phyloP scores from a whole-genome alignment of 768 basidiomycete genomes.

The Leccinum disarticulatum region DNA sequence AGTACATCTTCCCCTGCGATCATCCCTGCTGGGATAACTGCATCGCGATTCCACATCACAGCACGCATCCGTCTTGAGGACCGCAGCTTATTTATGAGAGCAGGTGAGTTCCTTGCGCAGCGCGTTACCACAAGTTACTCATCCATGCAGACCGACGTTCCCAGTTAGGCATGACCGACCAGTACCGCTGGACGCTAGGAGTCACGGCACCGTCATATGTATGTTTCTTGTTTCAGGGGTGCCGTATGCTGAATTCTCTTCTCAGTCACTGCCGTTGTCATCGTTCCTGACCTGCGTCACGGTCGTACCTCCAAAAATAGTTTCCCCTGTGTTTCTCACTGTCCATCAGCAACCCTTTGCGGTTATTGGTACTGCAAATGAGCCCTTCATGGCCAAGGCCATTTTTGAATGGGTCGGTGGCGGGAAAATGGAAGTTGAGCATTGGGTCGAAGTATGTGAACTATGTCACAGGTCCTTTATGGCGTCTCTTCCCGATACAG shows the following conservation, averaged over 20 bases:
- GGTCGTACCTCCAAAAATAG: constrained; percentile 36
- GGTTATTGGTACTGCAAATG: constrained; percentile 41
- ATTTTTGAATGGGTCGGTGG: constrained; percentile 41
- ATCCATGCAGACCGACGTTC: constrained; percentile 35
- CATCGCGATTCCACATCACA: constrained; percentile 47
- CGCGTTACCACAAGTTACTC: constrained; percentile 2
- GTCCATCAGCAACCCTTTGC: constrained; percentile 41
- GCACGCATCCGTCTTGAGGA: constrained; percentile 45
- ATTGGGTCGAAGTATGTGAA: constrained; percentile 50
- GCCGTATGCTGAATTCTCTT: not conserved
- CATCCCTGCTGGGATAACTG: constrained; percentile 18
- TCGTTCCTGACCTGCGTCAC: constrained; percentile 39
- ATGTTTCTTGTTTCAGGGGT: constrained; percentile 18
- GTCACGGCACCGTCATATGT: constrained; percentile 50
- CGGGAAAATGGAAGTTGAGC: constrained; percentile 47
- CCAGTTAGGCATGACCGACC: constrained; percentile 26
- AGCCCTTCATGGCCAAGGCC: constrained; percentile 45
- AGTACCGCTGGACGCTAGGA: constrained; percentile 49
- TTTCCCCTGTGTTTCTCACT: constrained; percentile 33
- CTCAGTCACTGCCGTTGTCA: constrained; percentile 29
- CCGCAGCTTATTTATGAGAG: constrained; percentile 44
- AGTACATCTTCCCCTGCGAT: not conserved
- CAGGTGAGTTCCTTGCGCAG: constrained; percentile 28
- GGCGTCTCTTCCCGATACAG: not conserved
- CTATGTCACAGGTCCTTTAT: not conserved